Conservation (phyloP, 495 filamentous ascomycete genomes). For the Bathelium albidoporum region DNA sequence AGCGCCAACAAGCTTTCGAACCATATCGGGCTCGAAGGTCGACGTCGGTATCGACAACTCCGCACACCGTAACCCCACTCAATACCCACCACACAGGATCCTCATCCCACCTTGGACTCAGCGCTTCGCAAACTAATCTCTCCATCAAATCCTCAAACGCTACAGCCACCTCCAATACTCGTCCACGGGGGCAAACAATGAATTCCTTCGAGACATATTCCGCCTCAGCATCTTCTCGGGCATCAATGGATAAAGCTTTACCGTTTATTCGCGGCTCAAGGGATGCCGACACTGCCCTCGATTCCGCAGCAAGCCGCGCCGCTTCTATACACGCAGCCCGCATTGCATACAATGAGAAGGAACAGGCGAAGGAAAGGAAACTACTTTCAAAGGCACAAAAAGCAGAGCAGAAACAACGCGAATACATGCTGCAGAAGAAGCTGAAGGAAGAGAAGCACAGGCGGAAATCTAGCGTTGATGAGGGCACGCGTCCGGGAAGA, state of each 20-base stretch:
- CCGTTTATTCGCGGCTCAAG: constrained; percentile 37
- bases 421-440: constrained; percentile 14
- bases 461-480: constrained; percentile 25
- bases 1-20: constrained; percentile 18
- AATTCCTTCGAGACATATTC: constrained; percentile 31
- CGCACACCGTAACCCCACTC: constrained; percentile 13
- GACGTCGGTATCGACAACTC: constrained; percentile 25
- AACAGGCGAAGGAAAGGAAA: constrained; percentile 42
- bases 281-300: constrained; percentile 29
- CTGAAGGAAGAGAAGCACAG: constrained; percentile 40
- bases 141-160: constrained; percentile 33
- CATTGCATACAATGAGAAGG: constrained; percentile 46
- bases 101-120: constrained; percentile 34
- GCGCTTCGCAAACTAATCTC: constrained; percentile 45
- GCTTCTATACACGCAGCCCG: constrained; percentile 39
- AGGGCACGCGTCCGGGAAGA: constrained; percentile 6
- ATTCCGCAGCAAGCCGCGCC: constrained; percentile 37
- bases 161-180: constrained; percentile 7
- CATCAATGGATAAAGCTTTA: constrained; percentile 49
- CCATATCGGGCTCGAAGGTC: constrained; percentile 19
- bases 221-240: constrained; percentile 40
- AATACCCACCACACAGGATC: constrained; percentile 38
- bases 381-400: background rate
- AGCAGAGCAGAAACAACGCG: constrained; percentile 4
- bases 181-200: constrained; percentile 8